Conservation (phyloP, 257 asterid species). For the Marsdenia floribunda region DNA sequence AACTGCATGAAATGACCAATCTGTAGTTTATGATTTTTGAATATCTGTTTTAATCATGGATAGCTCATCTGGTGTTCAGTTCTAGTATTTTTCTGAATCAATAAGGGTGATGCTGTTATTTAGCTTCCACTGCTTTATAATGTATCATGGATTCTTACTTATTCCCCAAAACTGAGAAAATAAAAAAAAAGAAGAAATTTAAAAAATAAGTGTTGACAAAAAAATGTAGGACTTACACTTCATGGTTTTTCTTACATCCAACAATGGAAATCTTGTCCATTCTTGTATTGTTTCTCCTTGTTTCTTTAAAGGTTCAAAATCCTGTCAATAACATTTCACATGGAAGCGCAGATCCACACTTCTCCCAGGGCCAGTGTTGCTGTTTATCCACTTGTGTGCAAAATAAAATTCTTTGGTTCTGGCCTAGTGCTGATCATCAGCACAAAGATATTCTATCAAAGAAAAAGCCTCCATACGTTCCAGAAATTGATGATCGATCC, state of each 20-base stretch:
- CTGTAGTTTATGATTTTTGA: background rate
- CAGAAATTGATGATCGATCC: slow-evolving; percentile 86
- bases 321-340: slow-evolving; percentile 11
- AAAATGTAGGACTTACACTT: background rate
- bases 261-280: background rate
- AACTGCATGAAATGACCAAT: background rate
- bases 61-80: background rate
- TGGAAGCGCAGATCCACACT: slow-evolving; percentile 59
- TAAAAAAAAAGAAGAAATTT: background rate
- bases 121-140: background rate
- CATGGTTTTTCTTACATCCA: background rate
- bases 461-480: slow-evolving; percentile 73
- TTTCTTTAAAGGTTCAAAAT: background rate
- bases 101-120: background rate
- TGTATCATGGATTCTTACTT: background rate
- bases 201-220: background rate
- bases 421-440: slow-evolving; percentile 78
- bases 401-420: slow-evolving; percentile 87
- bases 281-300: background rate
- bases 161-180: background rate
- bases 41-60: background rate
- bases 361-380: slow-evolving; percentile 76
- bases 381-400: slow-evolving; percentile 81
- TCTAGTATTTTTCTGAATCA: too few species aligned
- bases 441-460: slow-evolving; percentile 44